Conservation (phyloP, 768 basidiomycete genomes). For the Mycena latifolia region DNA sequence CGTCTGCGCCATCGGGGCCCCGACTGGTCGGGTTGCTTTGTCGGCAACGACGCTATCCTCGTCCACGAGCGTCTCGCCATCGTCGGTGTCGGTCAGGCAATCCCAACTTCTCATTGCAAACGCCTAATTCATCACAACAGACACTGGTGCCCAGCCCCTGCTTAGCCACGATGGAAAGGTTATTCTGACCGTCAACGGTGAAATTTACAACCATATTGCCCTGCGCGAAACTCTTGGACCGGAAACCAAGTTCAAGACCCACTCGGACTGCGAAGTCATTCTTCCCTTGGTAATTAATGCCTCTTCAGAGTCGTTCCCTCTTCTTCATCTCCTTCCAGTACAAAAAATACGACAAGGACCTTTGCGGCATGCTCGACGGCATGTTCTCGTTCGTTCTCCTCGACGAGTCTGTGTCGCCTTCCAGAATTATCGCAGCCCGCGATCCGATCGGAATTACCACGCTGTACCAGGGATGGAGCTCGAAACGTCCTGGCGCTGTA, state of each 20-base stretch:
- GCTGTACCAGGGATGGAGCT: slow-evolving; percentile 97
- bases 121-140: slow-evolving; percentile 53
- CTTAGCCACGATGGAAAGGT: slow-evolving; percentile 86
- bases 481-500: slow-evolving; percentile 81
- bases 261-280: slow-evolving; percentile 98
- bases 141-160: slow-evolving; percentile 96
- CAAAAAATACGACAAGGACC: slow-evolving; percentile 79
- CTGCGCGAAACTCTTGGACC: slow-evolving; percentile 77
- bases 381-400: slow-evolving; percentile 99
- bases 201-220: slow-evolving; percentile 97
- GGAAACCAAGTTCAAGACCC: slow-evolving; percentile 90
- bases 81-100: slow-evolving; percentile 91
- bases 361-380: slow-evolving; percentile 90
- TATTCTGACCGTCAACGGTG: slow-evolving; percentile 95
- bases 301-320: slow-evolving; percentile 13
- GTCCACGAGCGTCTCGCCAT: slow-evolving; percentile 97
- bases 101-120: neutral
- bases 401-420: slow-evolving; percentile 91
- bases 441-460: slow-evolving; percentile 99
- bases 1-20: slow-evolving; percentile 94
- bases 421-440: slow-evolving; percentile 94
- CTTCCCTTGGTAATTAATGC: slow-evolving; percentile 79
- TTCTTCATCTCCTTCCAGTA: slow-evolving; percentile 66
- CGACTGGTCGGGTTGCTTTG: slow-evolving; percentile 98
- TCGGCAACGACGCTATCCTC: slow-evolving; percentile 84